Conservation (phyloP, 1,139 yeast genomes). For the Saccharomyces hybrid region DNA sequence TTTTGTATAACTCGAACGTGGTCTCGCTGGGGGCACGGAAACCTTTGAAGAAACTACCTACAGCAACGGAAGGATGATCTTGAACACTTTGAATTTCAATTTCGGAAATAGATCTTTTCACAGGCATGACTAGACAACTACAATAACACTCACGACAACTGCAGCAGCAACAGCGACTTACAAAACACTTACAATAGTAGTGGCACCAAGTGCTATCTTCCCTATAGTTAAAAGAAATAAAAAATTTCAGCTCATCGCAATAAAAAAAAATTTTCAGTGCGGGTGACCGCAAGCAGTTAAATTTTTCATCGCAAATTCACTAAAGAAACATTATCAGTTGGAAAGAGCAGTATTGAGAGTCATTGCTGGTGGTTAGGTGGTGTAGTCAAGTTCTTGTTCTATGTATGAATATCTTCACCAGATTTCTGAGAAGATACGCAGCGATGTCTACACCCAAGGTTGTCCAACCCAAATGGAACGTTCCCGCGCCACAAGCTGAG, state of each 20-base stretch:
- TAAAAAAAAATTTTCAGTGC: neutral
- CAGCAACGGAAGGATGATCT: constrained; percentile 33
- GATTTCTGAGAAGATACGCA: neutral
- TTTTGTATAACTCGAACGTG: constrained; percentile 55
- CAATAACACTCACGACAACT: neutral
- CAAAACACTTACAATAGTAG: neutral
- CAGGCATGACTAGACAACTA: constrained; percentile 9
- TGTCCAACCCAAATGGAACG: constrained; percentile 33
- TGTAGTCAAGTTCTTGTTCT: neutral
- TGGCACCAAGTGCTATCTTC: constrained; percentile 6
- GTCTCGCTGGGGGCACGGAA: constrained; percentile 53
- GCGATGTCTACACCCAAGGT: constrained; percentile 36
- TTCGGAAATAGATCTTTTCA: constrained; percentile 18
- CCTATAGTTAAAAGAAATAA: constrained; percentile 6
- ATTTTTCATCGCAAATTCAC: neutral
- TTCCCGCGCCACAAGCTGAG: constrained; percentile 9
- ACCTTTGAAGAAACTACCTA: constrained; percentile 64
- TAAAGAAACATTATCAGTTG: neutral
- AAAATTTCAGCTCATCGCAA: constrained; percentile 3
- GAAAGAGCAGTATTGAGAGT: neutral
- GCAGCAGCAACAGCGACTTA: neutral
- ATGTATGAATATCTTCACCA: constrained; percentile 6
- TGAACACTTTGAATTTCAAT: constrained; percentile 20
- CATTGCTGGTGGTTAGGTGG: neutral
- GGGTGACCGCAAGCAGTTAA: neutral